Base-by-base conservation (phyloP, 768 basidiomycete species). In the Kwoniella mangroviensis region DNA sequence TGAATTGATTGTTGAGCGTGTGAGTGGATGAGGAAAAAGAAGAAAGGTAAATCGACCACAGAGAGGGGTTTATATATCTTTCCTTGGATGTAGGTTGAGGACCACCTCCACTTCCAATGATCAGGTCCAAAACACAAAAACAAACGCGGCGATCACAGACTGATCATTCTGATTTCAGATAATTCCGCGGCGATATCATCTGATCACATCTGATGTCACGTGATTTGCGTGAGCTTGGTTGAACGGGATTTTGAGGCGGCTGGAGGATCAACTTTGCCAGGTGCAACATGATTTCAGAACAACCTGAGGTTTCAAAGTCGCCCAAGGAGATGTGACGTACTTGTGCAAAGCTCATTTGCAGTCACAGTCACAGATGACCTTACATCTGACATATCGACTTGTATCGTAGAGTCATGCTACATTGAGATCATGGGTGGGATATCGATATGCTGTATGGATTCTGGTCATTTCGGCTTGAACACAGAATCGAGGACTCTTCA, bases 31-130 rank as follows among this genome's bases (percentile, higher is more conserved):
- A 69, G 71, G 63, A 74, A 75, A 24, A 53, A 59, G 57, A 65
- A 68, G 56, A 60, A 66, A 73, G 24, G 61, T 45, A 60, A 54
- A 66, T n/a, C 56, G 68, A 41, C n/a, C 62, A 15, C 10, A 49
- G 26, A 13, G 19, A 24, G 68, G 67, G 55, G 53, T 71, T 63
- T 73, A 77, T 73, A 77, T 71, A 71, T 65, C 51, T 58, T 53
- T 68, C 17, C 21, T 19, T 69, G 65, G 52, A 11, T 42, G 60
- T 40, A 41, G 19, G 57, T 28, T 28, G 15, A 24, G 67, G 42
- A 21, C 54, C 21, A 69, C 68, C 68, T 69, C 68, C 68, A 69
- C 68, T 53, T 24, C 24, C 15, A 15, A 21, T 59, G 13, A 17
- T 28, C 9, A 15, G 26, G 2, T 55, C 34, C 10, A 66, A 34